A percentile compares a stretch with the other conserved stretches of the same genome.
These are phyloP conservation scores for Glycine soja DNA, from an alignment of 306 rosid species.

Conservation along the genomic window DNA sequence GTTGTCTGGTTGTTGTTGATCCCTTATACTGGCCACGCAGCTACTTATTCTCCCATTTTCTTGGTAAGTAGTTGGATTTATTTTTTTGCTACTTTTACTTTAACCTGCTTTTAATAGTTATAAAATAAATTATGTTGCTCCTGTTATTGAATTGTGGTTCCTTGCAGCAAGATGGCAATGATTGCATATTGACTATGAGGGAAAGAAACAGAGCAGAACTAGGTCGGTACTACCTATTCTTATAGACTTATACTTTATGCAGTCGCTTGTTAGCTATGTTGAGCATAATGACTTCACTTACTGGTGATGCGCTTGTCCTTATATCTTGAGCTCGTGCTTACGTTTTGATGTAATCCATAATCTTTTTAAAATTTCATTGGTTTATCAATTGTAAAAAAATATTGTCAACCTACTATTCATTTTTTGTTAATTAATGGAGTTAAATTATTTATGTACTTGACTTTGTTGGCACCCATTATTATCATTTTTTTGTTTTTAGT, in stretches of 20 bases:
- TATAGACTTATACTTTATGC: neutral
- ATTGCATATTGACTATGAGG: neutral
- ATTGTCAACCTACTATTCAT: slow-evolving; percentile 12
- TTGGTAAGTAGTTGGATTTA: neutral
- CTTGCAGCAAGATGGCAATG: slow-evolving; percentile 2
- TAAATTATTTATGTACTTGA: slow-evolving; percentile 14
- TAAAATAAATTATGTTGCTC: neutral
- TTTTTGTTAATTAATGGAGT: slow-evolving; percentile 10
- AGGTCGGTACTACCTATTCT: neutral
- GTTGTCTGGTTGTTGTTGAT: neutral
- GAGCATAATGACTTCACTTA: neutral
- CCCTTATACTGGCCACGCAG: neutral
- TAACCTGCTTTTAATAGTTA: neutral
- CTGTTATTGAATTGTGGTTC: neutral
- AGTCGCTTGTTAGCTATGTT: neutral
- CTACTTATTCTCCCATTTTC: neutral
- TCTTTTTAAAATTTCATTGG: neutral
- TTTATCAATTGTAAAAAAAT: slow-evolving; percentile 22
- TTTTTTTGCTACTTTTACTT: neutral
- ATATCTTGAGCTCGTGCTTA: neutral
- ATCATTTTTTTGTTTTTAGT: neutral
- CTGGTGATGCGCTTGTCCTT: neutral
- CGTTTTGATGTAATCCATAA: neutral
- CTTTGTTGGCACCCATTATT: neutral
- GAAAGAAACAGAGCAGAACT: neutral